phyloP scores from a whole-genome alignment of 352 stramenopile genomes.

The Elongisporangium undulatum region DNA sequence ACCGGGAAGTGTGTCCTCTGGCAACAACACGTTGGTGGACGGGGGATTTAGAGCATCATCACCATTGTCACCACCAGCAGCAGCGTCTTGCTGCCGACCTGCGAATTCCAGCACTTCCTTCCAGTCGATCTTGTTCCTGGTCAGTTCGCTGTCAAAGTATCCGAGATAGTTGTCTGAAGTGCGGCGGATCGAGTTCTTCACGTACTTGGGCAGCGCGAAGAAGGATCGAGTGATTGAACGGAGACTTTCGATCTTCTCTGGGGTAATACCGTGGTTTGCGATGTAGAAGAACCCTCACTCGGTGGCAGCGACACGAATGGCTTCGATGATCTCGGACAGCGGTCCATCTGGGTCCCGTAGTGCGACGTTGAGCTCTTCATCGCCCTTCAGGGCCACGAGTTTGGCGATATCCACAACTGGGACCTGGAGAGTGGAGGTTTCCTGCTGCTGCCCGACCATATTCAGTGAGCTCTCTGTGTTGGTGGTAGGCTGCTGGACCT shows the following conservation, averaged over 20 bases:
- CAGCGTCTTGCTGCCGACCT: constrained; percentile 16
- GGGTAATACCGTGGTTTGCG: constrained; percentile 52
- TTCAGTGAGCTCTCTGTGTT: no score
- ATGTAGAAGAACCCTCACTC: constrained; percentile 90
- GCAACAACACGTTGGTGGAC: constrained; percentile 79
- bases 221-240: constrained; percentile 45
- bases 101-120: constrained; percentile 74
- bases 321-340: constrained; percentile 21
- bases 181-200: constrained; percentile 47
- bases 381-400: constrained; percentile 13
- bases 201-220: constrained; percentile 60
- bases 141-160: constrained; percentile 90
- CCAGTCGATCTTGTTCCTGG: constrained; percentile 86
- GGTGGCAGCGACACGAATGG: constrained; percentile 36
- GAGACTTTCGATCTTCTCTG: constrained; percentile 44
- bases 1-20: constrained; percentile 16
- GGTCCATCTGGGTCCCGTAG: constrained; percentile 2
- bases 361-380: constrained; percentile 10
- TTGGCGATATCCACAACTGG: constrained; percentile 22
- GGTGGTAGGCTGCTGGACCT: no score
- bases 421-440: no score
- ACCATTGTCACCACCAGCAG: constrained; percentile 27
- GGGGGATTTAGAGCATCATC: constrained; percentile 60
- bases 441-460: no score
- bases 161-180: constrained; percentile 66